Evolutionary conservation across 352 stramenopile species (phyloP).

Genomic region (Phytopythium litorale): DNA sequence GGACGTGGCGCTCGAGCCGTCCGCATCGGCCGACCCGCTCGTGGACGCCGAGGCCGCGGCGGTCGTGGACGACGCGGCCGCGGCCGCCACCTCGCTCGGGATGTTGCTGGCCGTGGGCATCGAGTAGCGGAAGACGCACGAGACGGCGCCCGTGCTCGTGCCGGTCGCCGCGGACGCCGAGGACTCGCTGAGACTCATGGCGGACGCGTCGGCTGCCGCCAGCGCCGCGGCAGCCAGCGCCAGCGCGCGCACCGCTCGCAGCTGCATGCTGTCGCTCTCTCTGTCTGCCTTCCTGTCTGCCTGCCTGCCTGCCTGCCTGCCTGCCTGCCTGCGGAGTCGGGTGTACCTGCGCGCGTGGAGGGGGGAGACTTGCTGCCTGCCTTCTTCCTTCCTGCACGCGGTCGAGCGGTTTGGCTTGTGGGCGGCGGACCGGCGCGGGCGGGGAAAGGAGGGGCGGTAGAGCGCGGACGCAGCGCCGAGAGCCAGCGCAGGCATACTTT

Average conservation of each 20-base stretch:
- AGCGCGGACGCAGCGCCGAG: background rate
- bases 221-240: slow-evolving; percentile 10
- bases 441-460: slow-evolving; percentile 1
- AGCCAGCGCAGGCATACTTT: slow-evolving; percentile 4
- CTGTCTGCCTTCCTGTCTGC: no score
- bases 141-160: slow-evolving; percentile 18
- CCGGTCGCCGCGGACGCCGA: slow-evolving; percentile 13
- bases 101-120: slow-evolving; percentile 53
- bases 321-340: no score
- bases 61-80: slow-evolving; percentile 8
- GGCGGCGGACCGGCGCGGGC: background rate
- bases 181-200: slow-evolving; percentile 21
- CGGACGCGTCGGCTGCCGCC: slow-evolving; percentile 38
- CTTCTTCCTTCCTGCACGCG: background rate
- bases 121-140: slow-evolving; percentile 50
- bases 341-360: no score
- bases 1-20: slow-evolving; percentile 3
- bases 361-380: background rate
- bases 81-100: slow-evolving; percentile 23
- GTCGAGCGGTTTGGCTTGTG: slow-evolving; percentile 6
- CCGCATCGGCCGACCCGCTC: slow-evolving; percentile 10
- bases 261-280: slow-evolving; percentile 4
- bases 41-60: slow-evolving; percentile 11
- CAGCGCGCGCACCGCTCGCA: slow-evolving; percentile 1
- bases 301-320: no score